Evolutionary conservation across 2,329 filamentous ascomycete genomes (phyloP).

Genomic region (Curvularia sp.): DNA sequence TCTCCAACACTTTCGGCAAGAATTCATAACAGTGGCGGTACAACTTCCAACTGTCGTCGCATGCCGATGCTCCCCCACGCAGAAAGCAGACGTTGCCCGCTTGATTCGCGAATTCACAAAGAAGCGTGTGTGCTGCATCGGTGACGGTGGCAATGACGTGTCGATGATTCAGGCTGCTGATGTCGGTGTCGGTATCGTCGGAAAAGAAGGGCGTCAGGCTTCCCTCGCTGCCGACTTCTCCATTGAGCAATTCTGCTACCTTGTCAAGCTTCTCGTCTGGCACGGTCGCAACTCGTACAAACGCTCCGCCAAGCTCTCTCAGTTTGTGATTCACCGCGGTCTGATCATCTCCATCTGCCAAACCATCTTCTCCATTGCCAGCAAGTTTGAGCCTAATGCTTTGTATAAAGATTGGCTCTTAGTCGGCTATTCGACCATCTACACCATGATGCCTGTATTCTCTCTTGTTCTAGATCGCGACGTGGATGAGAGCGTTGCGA

Average conservation of each 20-base stretch:
- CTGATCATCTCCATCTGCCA: slow-evolving; percentile 95
- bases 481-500: slow-evolving; percentile 91
- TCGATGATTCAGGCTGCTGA: slow-evolving; percentile 99
- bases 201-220: slow-evolving; percentile 95
- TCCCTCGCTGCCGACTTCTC: slow-evolving; percentile 95
- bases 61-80: slow-evolving; percentile 94
- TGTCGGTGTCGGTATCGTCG: slow-evolving; percentile 96
- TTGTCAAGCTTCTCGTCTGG: slow-evolving; percentile 98
- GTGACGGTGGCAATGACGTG: slow-evolving; percentile 97
- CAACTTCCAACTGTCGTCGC: slow-evolving; percentile 90
- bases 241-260: slow-evolving; percentile 91
- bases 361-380: slow-evolving; percentile 95
- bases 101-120: slow-evolving; percentile 91
- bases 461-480: slow-evolving; percentile 93
- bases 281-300: slow-evolving; percentile 98
- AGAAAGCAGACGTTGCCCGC: slow-evolving; percentile 92
- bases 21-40: slow-evolving; percentile 90
- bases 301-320: slow-evolving; percentile 89
- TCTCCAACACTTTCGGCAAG: slow-evolving; percentile 78
- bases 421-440: slow-evolving; percentile 94
- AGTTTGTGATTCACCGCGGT: slow-evolving; percentile 97
- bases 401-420: slow-evolving; percentile 95
- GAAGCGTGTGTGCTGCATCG: slow-evolving; percentile 96
- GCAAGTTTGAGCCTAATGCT: slow-evolving; percentile 90
- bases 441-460: slow-evolving; percentile 92